Base-by-base conservation (phyloP, 148 eudicot genomes). In the Simmondsia chinensis region DNA sequence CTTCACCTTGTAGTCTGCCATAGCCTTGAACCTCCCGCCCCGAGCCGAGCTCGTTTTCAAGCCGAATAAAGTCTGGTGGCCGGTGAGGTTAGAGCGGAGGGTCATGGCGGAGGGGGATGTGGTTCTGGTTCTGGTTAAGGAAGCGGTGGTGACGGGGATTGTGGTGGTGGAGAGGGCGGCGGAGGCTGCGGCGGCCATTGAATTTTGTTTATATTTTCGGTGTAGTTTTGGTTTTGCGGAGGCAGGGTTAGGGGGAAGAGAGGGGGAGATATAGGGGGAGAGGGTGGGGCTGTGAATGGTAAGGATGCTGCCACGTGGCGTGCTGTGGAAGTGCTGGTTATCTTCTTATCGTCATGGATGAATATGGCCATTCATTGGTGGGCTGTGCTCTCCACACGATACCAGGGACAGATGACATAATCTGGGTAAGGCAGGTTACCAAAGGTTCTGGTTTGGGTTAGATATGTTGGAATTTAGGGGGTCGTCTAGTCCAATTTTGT, bases 1-100 rank as follows among this genome's bases (percentile, higher is more conserved):
- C 43, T 71, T 88, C 59, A 88, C 81, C 47, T 72, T 77, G 75
- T 72, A 33, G 0, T 27, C 1, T 0, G 89, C 89, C 89, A 75
- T 74, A 33, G 74, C 62, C 7, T 63, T 66, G 1, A 57, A 30
- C 24, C 61, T 38, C 2, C 77, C 69, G 1, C 72, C 61, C 2
- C 73, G 60, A 24, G 43, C 6, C n/a, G n/a, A n/a, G 18, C 37
- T 33, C 6, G 61, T 0, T 48, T 66, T 82, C 7, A 78, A 38
- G 0, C 88, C 72, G 23, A 77, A 72, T 9, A 65, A 50, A 9
- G 73, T 51, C 35, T 35, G 71, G 15, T 60, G 27, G 42, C 33
- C 4, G 60, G 55, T 1, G 12, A 76, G 65, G 25, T 60, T 35
- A 1, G 75, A 41, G 20, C 69, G 50, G 53, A 66, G 68, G 60